Conservation (phyloP, 805 yeast genomes). For the Ogataea ganodermae region DNA sequence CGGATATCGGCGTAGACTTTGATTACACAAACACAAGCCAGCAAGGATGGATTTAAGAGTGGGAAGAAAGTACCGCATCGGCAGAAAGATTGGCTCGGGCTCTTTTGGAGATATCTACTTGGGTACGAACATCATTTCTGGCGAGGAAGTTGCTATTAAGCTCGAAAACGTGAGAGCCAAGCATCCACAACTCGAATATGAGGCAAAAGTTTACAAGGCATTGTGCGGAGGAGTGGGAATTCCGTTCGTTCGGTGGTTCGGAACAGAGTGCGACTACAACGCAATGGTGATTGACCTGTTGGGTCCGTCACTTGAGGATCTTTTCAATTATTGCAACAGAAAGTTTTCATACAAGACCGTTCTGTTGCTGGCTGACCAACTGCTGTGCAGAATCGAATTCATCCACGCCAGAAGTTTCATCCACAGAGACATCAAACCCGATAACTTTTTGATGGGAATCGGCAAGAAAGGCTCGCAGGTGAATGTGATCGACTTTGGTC, state of each 20-base stretch:
- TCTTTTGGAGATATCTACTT: constrained; percentile 96
- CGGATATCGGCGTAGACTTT: background rate
- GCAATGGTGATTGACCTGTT: constrained; percentile 95
- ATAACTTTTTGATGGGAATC: constrained; percentile 82
- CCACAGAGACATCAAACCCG: constrained; percentile 84
- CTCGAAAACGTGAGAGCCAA: constrained; percentile 86
- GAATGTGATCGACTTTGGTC: constrained; percentile 90
- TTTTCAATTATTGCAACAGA: constrained; percentile 94
- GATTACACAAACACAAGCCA: background rate
- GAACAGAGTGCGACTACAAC: constrained; percentile 93
- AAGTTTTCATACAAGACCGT: constrained; percentile 93
- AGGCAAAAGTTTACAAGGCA: constrained; percentile 93
- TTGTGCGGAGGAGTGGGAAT: constrained; percentile 96
- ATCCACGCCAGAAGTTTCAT: constrained; percentile 93
- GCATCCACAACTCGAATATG: constrained; percentile 96
- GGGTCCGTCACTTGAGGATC: constrained; percentile 94
- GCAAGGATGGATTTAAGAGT: constrained; percentile 67
- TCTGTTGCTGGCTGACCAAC: constrained; percentile 88
- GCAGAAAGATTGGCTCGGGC: constrained; percentile 95
- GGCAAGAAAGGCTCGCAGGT: constrained; percentile 95
- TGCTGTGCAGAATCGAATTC: constrained; percentile 90
- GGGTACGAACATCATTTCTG: constrained; percentile 89
- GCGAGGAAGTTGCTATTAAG: constrained; percentile 97
- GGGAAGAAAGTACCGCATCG: constrained; percentile 91
- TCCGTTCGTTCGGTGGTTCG: constrained; percentile 96